Conservation (phyloP, 768 basidiomycete species). For the Clathrus columnatus region DNA sequence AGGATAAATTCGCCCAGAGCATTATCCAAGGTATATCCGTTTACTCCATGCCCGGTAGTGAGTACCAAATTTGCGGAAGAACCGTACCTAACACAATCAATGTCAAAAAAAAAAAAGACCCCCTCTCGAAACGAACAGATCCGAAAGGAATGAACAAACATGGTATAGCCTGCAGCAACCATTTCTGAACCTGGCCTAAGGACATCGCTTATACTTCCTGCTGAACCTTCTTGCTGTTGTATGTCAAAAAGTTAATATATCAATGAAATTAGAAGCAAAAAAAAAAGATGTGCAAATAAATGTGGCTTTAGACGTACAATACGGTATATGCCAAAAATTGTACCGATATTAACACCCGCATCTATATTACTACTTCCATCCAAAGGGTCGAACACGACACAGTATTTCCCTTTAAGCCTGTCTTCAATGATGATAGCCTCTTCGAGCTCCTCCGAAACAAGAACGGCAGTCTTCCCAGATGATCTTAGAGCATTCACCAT, state of each 20-base stretch:
- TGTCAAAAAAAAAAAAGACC: slow-evolving; percentile 4
- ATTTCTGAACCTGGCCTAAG: slow-evolving; percentile 90
- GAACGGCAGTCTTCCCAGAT: slow-evolving; percentile 93
- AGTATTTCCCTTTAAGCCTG: slow-evolving; percentile 76
- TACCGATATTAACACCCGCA: slow-evolving; percentile 96
- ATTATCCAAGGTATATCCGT: slow-evolving; percentile 96
- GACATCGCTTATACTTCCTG: slow-evolving; percentile 79
- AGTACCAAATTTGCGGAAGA: slow-evolving; percentile 96
- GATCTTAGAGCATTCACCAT: slow-evolving; percentile 96
- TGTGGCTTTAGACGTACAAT: slow-evolving; percentile 70
- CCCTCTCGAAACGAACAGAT: background rate
- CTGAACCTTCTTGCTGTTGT: slow-evolving; percentile 59
- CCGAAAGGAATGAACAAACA: slow-evolving; percentile 42
- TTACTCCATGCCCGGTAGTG: slow-evolving; percentile 90
- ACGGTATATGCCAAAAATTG: slow-evolving; percentile 95
- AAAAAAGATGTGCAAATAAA: too few relatives aligned
- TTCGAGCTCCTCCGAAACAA: slow-evolving; percentile 94
- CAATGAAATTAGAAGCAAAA: background rate
- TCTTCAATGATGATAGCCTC: slow-evolving; percentile 87
- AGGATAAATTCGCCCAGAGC: slow-evolving; percentile 96
- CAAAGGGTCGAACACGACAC: slow-evolving; percentile 96
- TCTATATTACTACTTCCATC: slow-evolving; percentile 97
- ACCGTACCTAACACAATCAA: slow-evolving; percentile 53
- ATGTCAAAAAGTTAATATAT: background rate
- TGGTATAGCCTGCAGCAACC: slow-evolving; percentile 97